Base-by-base conservation (phyloP, 441 rosid species). In the Macaranga tanarius region DNA sequence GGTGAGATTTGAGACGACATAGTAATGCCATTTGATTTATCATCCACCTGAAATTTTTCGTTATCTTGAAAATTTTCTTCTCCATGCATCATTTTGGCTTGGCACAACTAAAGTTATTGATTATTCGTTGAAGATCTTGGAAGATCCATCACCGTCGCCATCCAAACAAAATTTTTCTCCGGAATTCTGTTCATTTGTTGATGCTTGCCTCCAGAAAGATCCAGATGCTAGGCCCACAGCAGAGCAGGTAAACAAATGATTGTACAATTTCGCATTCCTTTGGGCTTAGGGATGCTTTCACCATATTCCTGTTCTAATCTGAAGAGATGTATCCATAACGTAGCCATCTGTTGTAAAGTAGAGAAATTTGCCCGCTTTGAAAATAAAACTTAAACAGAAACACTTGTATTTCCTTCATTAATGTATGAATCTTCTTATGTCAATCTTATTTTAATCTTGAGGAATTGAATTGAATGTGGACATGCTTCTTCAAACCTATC, bases 81-180 rank as follows among this genome's bases (percentile, higher is more conserved):
- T 31, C 17, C 28, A 25, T 28, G 44, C 22, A 56, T 42, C 20
- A 48, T 16, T 71, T 56, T 20, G 23, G 52, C 44, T 23, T 48
- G 19, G 38, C 63, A 23, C 44, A 44, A 69, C 75, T 55, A 42
- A 42, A 69, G 22, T 22, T 67, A 20, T 15, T 76, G 56, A n/a
- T 52, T 55, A 19, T 74, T 80, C 42, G 3, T 67, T 59, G 67
- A 83, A 95, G 99, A 95, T 95, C 68, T 79, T 95, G 93, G 99
- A 95, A 0, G 99, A 95, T 74, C 92, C 97, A 60, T 95, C 99
- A 63, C 99, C 99, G 38, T 85, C 90, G 52, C 99, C 97, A 47
- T 75, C 91, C n/a, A 84, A 84, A 65, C 76, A 83, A 58, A 87
- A 81, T 0, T 92, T 90, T 73, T 95, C 99, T n/a, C 79, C 86